phyloP scores from a whole-genome alignment of 495 filamentous ascomycete species.

The Podospora tetraspora region DNA sequence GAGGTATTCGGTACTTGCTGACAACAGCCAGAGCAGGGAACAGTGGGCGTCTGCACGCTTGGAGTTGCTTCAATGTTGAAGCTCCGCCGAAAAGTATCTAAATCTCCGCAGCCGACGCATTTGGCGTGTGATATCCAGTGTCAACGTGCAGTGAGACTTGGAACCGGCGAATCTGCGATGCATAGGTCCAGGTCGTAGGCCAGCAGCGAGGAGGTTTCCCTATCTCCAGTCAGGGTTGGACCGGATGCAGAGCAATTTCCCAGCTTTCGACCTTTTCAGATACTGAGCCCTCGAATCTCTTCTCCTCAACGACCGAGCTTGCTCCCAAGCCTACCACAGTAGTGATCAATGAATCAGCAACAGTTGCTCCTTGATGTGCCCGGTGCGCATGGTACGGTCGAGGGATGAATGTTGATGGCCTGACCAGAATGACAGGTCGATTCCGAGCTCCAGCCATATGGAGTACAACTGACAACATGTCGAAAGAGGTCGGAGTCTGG shows the following conservation, averaged over 20 bases:
- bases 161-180: neutral
- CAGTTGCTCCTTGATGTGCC: neutral
- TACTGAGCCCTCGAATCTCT: neutral
- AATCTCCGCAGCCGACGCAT: neutral
- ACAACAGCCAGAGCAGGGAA: neutral
- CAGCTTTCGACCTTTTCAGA: neutral
- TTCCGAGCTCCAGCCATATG: conserved; percentile 1
- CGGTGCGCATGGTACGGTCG: neutral
- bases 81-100: neutral
- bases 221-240: neutral
- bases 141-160: neutral
- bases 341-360: conserved; percentile 1
- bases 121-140: neutral
- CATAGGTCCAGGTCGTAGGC: neutral
- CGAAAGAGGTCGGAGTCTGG: conserved; percentile 2
- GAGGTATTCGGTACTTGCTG: neutral
- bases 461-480: neutral
- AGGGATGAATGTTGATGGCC: neutral
- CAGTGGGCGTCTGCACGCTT: neutral
- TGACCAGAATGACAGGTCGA: conserved; percentile 7
- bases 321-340: conserved; percentile 4
- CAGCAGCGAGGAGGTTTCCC: neutral
- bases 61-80: neutral
- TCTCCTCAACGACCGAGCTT: neutral
- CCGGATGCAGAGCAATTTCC: neutral